These are phyloP conservation scores for Knufia petricola DNA, from an alignment of 2,329 filamentous ascomycete species.

Conservation along the genomic window DNA sequence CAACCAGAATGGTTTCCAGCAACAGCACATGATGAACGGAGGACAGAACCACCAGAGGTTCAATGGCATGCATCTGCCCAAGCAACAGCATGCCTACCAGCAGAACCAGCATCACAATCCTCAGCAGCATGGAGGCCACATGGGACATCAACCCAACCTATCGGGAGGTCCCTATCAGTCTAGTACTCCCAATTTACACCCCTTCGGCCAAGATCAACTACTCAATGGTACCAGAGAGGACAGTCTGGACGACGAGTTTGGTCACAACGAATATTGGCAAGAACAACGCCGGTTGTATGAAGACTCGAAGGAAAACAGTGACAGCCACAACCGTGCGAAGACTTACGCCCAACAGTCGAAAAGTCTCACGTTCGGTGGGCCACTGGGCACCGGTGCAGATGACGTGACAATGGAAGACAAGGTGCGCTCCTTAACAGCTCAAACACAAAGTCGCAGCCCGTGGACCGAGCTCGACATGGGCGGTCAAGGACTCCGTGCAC, in stretches of 20 bases:
- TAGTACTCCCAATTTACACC: conserved; percentile 48
- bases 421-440: conserved; percentile 56
- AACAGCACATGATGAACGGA: conserved; percentile 43
- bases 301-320: conserved; percentile 58
- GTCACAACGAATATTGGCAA: conserved; percentile 67
- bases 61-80: conserved; percentile 38
- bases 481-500: conserved; percentile 81
- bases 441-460: conserved; percentile 53
- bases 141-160: conserved; percentile 43
- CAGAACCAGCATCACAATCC: conserved; percentile 35
- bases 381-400: conserved; percentile 40
- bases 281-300: conserved; percentile 76
- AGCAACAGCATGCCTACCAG: conserved; percentile 38
- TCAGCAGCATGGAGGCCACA: conserved; percentile 28
- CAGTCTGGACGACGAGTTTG: conserved; percentile 46
- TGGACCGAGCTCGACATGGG: conserved; percentile 93
- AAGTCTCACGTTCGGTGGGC: conserved; percentile 35
- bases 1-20: conserved; percentile 36
- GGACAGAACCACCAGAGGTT: conserved; percentile 40
- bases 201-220: conserved; percentile 38
- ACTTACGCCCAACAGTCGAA: conserved; percentile 39
- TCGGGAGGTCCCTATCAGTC: conserved; percentile 37
- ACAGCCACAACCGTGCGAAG: conserved; percentile 61
- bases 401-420: conserved; percentile 46
- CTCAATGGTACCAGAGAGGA: conserved; percentile 49